Conservation (phyloP, 2,329 filamentous ascomycete species). For the Pseudocercospora fuligena region DNA sequence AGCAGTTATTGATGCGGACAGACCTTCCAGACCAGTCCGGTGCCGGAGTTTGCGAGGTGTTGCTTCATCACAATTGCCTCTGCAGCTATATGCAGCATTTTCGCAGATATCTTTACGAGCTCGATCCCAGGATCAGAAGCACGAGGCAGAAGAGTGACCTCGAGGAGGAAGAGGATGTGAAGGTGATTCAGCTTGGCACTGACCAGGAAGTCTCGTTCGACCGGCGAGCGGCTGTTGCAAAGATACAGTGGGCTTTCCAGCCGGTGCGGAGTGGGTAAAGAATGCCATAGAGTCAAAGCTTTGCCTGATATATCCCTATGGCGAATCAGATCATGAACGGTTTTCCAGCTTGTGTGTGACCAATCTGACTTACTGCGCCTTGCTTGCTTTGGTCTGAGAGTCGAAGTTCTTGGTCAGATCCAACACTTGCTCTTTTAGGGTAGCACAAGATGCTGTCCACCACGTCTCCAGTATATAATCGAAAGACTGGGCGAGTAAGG, state of each 20-base stretch:
- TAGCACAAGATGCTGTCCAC: slow-evolving; percentile 41
- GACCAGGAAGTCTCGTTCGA: slow-evolving; percentile 41
- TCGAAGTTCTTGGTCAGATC: slow-evolving; percentile 35
- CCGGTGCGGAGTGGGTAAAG: slow-evolving; percentile 35
- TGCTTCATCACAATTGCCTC: slow-evolving; percentile 39
- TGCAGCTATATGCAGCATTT: slow-evolving; percentile 40
- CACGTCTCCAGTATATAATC: slow-evolving; percentile 35
- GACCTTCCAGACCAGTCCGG: slow-evolving; percentile 42
- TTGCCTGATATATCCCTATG: slow-evolving; percentile 10
- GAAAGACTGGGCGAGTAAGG: slow-evolving; percentile 20
- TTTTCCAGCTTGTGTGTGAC: no score
- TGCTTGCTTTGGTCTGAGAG: slow-evolving; percentile 15
- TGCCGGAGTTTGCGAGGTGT: slow-evolving; percentile 43
- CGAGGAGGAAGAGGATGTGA: slow-evolving; percentile 41
- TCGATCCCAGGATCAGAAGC: slow-evolving; percentile 33
- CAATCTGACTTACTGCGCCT: slow-evolving; percentile 13
- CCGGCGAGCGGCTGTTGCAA: slow-evolving; percentile 18
- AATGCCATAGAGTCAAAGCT: slow-evolving; percentile 33
- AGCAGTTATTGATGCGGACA: slow-evolving; percentile 20
- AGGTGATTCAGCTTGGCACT: slow-evolving; percentile 42
- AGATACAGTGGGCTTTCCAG: slow-evolving; percentile 17
- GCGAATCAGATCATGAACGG: no score
- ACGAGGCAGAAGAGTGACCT: slow-evolving; percentile 31
- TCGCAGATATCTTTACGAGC: slow-evolving; percentile 35
- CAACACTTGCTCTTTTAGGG: slow-evolving; percentile 42